Evolutionary conservation across 139 green algal genomes (phyloP).

Genomic region (Chlorella sp.): DNA sequence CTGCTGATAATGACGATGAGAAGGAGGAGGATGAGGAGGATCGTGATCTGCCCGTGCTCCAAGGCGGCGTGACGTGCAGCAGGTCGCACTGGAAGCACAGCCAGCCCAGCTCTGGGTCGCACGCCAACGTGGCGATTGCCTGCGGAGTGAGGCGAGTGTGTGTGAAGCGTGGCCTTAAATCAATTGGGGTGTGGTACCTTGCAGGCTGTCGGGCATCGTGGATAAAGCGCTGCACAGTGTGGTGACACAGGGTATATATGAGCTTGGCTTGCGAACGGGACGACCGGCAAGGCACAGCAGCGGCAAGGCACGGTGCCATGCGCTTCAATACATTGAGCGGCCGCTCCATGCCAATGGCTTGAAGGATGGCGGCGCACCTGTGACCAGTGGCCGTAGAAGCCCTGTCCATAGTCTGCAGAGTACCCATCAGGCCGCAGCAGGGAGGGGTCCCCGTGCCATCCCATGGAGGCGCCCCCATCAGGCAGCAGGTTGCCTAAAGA

Average conservation of each 20-base stretch:
- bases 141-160: not conserved
- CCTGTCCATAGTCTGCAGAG: slow-evolving; percentile 8
- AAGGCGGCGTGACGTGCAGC: too few species aligned
- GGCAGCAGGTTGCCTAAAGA: slow-evolving; percentile 12
- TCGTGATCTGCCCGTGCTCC: too few species aligned
- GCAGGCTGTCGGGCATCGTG: too few species aligned
- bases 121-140: not conserved
- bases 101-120: not conserved
- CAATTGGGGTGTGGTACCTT: too few species aligned
- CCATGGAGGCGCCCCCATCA: slow-evolving; percentile 9
- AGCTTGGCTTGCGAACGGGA: not conserved
- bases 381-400: slow-evolving; percentile 10
- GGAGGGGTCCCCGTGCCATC: slow-evolving; percentile 2
- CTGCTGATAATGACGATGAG: too few species aligned
- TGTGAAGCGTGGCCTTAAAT: too few species aligned
- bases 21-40: too few species aligned
- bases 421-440: not conserved
- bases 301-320: not conserved
- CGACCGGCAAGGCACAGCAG: not conserved
- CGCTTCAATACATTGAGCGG: not conserved
- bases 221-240: too few species aligned
- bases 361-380: not conserved
- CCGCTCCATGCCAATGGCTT: not conserved
- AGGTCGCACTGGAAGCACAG: slow-evolving; percentile 5
- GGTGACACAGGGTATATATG: not conserved